Evolutionary conservation across 1,139 yeast species (phyloP), one percentile per base, ranked within the genome.

Genomic region (Debaryomyces sp.): DNA sequence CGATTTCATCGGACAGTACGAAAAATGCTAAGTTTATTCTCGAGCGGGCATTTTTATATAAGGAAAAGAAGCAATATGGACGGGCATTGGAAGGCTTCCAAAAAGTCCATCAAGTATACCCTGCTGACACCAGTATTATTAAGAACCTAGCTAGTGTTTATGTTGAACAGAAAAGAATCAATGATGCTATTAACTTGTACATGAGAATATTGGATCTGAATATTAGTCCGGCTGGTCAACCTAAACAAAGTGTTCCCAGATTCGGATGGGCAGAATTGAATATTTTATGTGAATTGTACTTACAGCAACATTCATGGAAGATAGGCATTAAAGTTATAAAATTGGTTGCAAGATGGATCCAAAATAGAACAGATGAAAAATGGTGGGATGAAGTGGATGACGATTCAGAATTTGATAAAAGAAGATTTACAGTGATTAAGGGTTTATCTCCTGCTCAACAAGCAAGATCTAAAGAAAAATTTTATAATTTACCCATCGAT

Each of bases 251-350:
- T 49, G 70, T 73, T 54, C 73, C 83, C 57, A 40, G 61, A 42
- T 92, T 94, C 65, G 90, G 85, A 39, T 92, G 96, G 96, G 87
- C 96, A 0, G 94, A 90, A 55, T 74, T 94, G 45, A 92, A 94
- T 61, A 89, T 90, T 51, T 70, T 94, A 43, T 79, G 89, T 8
- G 98, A 94, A 60, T 70, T 94, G 32, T 88, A 87, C 61, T 77
- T 85, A 32, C 83, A 84, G 48, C 86, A 85, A 51, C 81, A 81
- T 40, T 82, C 85, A 8, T 89, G 85, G 78, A 44, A 44, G 15
- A 27, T 37, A 29, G 95, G 94, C 1, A 77, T 91, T 18, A 78
- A 77, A 47, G 76, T 83, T 0, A 78, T 90, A 42, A 87, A 88
- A 57, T 71, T 79, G 32, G 87, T 89, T 10, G 81, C 96, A 1